Evolutionary conservation across 805 yeast genomes (phyloP), one percentile per base, ranked within the genome.

Genomic region (Ogataea degrootiae): DNA sequence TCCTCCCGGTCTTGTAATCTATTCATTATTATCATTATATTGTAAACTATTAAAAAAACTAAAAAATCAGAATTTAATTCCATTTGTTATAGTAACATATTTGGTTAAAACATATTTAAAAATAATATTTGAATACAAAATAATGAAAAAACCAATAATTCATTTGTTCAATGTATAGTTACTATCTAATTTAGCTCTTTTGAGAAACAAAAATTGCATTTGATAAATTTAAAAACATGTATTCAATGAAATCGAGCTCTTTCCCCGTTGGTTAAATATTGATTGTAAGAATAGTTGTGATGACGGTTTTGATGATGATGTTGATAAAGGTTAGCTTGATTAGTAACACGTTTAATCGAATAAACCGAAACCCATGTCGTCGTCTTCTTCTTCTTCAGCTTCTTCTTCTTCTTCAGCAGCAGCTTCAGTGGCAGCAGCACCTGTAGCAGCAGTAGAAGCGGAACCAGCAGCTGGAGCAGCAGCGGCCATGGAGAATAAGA

Each of bases 321-420:
- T 16, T n/a, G 21, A 14, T 16, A 42, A 31, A 16, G 16, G 44
- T 34, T 19, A n/a, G 15, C n/a, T 34, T 39, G 7, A 37, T n/a
- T 21, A 37, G 42, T 39, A 41, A 49, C 47, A 45, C 45, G 60
- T 58, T 72, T 87, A 87, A 77, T 87, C 96, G 82, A 88, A 88
- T 73, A 88, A 83, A 75, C 91, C 92, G 87, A 85, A 83, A 69
- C 96, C 96, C 96, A 89, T 87, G 75, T 87, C 96, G 70, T 82
- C 90, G 69, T 81, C 85, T 55, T 80, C 77, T 68, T 75, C 76
- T 62, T 72, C 80, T 46, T 61, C 69, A 59, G 69, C 80, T 67
- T 72, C 77, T 59, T 67, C 84, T 58, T 69, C 82, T 49, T 66
- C 83, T 54, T 67, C 83, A 52, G 63, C 86, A 57, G 74, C 91